A percentile compares a stretch with the other conserved stretches of the same genome.
phyloP scores from a whole-genome alignment of 345 rosid species.

The Microthlaspi erraticum region DNA sequence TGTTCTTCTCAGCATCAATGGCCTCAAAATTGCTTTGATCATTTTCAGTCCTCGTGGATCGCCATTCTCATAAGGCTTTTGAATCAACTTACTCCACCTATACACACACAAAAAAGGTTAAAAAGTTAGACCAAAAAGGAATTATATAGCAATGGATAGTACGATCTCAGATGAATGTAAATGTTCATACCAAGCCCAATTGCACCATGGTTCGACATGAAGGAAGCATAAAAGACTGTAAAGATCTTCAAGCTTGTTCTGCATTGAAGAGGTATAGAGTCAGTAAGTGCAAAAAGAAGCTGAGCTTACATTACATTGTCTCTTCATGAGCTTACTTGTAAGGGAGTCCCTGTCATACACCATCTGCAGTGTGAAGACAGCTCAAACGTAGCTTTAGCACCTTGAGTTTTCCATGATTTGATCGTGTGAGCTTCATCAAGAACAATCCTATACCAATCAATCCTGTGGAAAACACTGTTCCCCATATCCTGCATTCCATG shows the following conservation, averaged over 20 bases:
- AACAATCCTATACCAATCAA: conserved; percentile 70
- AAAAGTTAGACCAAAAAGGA: not conserved
- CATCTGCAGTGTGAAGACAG: conserved; percentile 67
- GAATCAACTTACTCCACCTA: conserved; percentile 74
- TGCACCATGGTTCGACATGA: conserved; percentile 80
- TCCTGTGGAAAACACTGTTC: conserved; percentile 57
- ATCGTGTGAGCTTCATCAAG: conserved; percentile 81
- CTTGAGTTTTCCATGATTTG: conserved; percentile 57
- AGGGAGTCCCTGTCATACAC: conserved; percentile 80
- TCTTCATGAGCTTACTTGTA: conserved; percentile 51
- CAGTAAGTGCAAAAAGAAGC: conserved; percentile 22
- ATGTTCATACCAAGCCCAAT: conserved; percentile 72
- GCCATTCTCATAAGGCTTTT: conserved; percentile 70
- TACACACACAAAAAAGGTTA: conserved; percentile 2
- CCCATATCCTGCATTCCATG: conserved; percentile 47
- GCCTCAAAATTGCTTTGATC: conserved; percentile 66
- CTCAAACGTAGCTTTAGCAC: conserved; percentile 59
- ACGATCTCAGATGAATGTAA: not conserved
- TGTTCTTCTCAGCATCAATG: conserved; percentile 74
- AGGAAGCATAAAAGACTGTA: conserved; percentile 74
- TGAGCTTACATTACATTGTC: not conserved
- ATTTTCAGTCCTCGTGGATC: conserved; percentile 61
- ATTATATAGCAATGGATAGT: not conserved
- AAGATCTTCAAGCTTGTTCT: conserved; percentile 73
- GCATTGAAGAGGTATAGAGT: conserved; percentile 27